Conservation (phyloP, 192 early-diverging fungal species). For the Podochytrium sp. region DNA sequence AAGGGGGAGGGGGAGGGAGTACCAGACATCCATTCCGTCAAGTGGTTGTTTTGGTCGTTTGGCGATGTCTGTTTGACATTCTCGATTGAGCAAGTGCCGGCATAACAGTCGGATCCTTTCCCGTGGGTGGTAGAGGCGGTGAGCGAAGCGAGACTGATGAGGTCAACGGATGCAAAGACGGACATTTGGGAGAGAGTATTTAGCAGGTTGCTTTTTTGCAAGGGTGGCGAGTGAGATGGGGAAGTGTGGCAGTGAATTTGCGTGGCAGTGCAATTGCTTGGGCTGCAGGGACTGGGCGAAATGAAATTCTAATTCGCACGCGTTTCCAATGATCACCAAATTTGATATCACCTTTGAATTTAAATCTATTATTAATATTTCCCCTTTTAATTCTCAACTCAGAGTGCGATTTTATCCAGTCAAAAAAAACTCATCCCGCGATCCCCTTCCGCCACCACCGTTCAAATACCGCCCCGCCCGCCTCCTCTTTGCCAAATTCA, state of each 20-base stretch:
- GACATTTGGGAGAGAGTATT: neutral
- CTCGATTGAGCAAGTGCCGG: neutral
- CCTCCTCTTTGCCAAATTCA: neutral
- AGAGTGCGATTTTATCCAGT: too few relatives aligned
- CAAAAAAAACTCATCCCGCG: neutral
- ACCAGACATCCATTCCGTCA: constrained; percentile 15
- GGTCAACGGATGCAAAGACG: constrained; percentile 13
- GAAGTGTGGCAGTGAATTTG: too few relatives aligned
- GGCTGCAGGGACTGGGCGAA: too few relatives aligned
- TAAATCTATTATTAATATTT: too few relatives aligned
- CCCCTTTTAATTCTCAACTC: too few relatives aligned
- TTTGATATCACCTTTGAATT: too few relatives aligned
- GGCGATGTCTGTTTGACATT: constrained; percentile 9
- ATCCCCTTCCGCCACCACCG: neutral
- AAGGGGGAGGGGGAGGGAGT: neutral
- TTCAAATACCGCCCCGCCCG: neutral
- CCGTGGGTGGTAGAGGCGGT: constrained; percentile 8
- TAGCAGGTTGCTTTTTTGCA: neutral
- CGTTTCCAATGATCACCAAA: neutral
- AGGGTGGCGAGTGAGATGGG: too few relatives aligned
- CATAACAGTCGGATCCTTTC: neutral
- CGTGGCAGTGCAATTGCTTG: too few relatives aligned
- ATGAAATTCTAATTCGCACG: neutral
- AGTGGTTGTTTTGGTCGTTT: constrained; percentile 16
- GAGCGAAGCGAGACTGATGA: neutral